Evolutionary conservation across 208 protist genomes (phyloP), one percentile per base, ranked within the genome.

Genomic region (Acanthamoeba rhysodes): DNA sequence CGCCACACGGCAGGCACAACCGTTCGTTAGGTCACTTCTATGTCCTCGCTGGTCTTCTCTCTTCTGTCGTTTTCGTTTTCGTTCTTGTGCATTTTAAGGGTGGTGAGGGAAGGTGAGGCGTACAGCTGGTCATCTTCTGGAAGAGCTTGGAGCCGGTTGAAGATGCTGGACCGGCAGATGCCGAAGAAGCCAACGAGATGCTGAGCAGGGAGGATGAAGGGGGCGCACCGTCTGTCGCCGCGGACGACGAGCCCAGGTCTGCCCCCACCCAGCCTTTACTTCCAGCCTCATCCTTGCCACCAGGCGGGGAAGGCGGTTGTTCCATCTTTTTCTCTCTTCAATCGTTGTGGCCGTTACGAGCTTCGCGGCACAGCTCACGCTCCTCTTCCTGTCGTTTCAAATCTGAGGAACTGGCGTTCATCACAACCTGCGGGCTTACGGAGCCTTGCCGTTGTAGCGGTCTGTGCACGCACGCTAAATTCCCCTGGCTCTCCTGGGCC

Each of bases 81-180:
- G 7, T 62, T n/a, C n/a, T 45, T 5, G 4, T n/a, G 22, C 1
- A 10, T 0, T 66, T 29, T 7, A 14, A 1, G 9, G 24, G 1
- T 3, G 62, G 62, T 8, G 62, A 34, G 45, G 53, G 8, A 50
- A 88, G 76, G 76, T 10, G 76, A 29, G 41, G 45, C 16, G 41
- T 88, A 88, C 80, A 88, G 80, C 80, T 88, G 80, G 80, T 88
- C 80, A 88, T 88, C 50, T 64, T 88, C 29, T 88, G 80, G 20
- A 88, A 88, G 80, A 88, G 50, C 80, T 64, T 88, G 50, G 50
- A 10, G 53, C 80, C 50, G 53, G 80, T 45, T 5, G 45, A 64
- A 8, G 29, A 27, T 64, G 6, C 18, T 22, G 62, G 4, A 2
- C 4, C 20, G 50, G 8, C 22, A 66, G 80, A 88, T 12, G 29